These are phyloP conservation scores for Thecaphora thlaspeos DNA, from an alignment of 1,284 basidiomycete species.

Conservation along the genomic window DNA sequence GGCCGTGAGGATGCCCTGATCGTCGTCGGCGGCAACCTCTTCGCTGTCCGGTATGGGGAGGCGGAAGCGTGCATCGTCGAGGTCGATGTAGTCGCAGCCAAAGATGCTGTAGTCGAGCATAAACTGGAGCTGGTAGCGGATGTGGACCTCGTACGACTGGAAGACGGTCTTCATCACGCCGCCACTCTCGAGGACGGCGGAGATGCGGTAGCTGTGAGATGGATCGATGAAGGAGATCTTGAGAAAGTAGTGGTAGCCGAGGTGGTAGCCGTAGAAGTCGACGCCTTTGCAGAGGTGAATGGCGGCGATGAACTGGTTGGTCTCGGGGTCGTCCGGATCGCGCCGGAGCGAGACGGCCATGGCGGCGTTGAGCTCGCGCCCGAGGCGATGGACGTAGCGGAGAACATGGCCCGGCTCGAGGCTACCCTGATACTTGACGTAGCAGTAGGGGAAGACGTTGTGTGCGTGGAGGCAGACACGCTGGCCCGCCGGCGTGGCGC, in stretches of 20 bases:
- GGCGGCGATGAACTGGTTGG: conserved; percentile 44
- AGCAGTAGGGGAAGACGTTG: conserved; percentile 66
- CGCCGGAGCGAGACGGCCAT: conserved; percentile 42
- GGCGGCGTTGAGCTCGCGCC: conserved; percentile 67
- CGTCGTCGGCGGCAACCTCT: conserved; percentile 8
- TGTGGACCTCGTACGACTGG: conserved; percentile 71
- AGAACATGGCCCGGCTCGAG: conserved; percentile 64
- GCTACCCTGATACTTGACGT: conserved; percentile 60
- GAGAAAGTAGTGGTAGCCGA: conserved; percentile 81
- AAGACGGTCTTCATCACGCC: conserved; percentile 67
- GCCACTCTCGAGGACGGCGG: conserved; percentile 46
- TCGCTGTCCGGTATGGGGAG: conserved; percentile 60
- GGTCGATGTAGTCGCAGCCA: conserved; percentile 85
- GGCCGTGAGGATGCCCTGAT: neutral
- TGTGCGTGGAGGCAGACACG: conserved; percentile 87
- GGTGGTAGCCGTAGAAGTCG: conserved; percentile 92
- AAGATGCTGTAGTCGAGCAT: conserved; percentile 93
- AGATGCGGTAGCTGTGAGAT: conserved; percentile 39
- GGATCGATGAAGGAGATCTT: conserved; percentile 76
- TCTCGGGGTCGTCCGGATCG: conserved; percentile 22
- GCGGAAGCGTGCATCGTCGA: conserved; percentile 62
- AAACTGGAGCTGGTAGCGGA: conserved; percentile 86
- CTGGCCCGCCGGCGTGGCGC: conserved; percentile 73
- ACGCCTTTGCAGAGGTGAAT: conserved; percentile 89
- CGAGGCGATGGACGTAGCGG: conserved; percentile 68